A percentile compares a stretch with the other conserved stretches of the same genome.
phyloP scores from a whole-genome alignment of 805 yeast genomes.

The Suhomyces vadensis region DNA sequence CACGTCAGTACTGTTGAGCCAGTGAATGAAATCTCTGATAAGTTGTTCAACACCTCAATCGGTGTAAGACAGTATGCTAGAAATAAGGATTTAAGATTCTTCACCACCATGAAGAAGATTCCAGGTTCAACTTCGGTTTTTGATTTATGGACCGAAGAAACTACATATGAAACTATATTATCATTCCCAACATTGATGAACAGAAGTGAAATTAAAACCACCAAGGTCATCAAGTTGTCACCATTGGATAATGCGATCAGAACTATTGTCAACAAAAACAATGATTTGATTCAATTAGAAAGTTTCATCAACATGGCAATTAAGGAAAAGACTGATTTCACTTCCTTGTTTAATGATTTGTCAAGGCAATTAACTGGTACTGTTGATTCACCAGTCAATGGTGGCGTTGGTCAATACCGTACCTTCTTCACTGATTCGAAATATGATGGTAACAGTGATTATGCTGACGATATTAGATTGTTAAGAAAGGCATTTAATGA shows the following conservation, averaged over 20 bases:
- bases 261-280: conserved; percentile 63
- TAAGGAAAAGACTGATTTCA: conserved; percentile 50
- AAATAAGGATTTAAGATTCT: conserved; percentile 68
- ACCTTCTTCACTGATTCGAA: conserved; percentile 54
- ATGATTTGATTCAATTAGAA: conserved; percentile 70
- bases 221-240: conserved; percentile 58
- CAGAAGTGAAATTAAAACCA: conserved; percentile 65
- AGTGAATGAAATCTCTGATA: conserved; percentile 50
- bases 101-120: conserved; percentile 66
- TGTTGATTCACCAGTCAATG: conserved; percentile 89
- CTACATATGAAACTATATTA: conserved; percentile 69
- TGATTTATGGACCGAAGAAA: conserved; percentile 88
- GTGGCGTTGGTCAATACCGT: conserved; percentile 85
- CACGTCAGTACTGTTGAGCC: conserved; percentile 76
- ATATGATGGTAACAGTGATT: conserved; percentile 34
- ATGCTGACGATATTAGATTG: conserved; percentile 31
- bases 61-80: conserved; percentile 75
- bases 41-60: conserved; percentile 48
- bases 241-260: conserved; percentile 83
- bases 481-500: conserved; percentile 61
- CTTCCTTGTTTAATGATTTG: conserved; percentile 57
- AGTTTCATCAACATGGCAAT: conserved; percentile 53
- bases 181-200: conserved; percentile 89
- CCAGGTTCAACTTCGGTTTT: conserved; percentile 72
- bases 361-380: conserved; percentile 79